Evolutionary conservation across 306 rosid genomes (phyloP), one percentile per base, ranked within the genome.

Genomic region (Luffa aegyptiaca): DNA sequence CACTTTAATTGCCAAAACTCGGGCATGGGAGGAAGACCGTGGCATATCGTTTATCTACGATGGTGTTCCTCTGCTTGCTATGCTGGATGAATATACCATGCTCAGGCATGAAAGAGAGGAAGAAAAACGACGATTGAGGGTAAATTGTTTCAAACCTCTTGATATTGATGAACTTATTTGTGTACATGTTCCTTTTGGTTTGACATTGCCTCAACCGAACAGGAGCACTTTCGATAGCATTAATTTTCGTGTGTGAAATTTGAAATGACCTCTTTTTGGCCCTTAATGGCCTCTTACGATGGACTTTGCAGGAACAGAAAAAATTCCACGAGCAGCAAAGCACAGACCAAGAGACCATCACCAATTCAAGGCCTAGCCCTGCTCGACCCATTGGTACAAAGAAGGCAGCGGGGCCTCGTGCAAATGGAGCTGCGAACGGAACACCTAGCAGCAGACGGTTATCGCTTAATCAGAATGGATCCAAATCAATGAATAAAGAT

Each of bases 61-160:
- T 6, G 98, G 99, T 8, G 98, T 93, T 81, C 99, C 99, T 44
- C 99, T 96, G 73, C 93, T 93, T 44, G 99, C 99, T 56, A 96
- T 96, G 99, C 88, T 96, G 36, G 99, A 96, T 75, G 99, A 96
- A 82, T 96, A 96, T 84, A 93, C 97, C 84, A 93, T 96, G 96
- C 97, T 96, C 57, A 88, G 99, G 86, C 99, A 93, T 82, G 98
- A 96, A 79, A 85, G 98, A 81, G 99, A 96, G 86, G 99, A 93
- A 79, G 99, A 96, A 79, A 96, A 89, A 83, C 93, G 99, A 84
- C 93, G 98, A 87, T 31, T 85, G 89, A 89, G 92, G 92, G 99
- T 96, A 81, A 80, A 31, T 51, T 75, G 33, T 74, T 74, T n/a
- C 35, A 20, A 53, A 16, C 61, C 46, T 17, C 79, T 3, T 18